phyloP scores from a whole-genome alignment of 345 rosid genomes.

The Euphorbia peplus region DNA sequence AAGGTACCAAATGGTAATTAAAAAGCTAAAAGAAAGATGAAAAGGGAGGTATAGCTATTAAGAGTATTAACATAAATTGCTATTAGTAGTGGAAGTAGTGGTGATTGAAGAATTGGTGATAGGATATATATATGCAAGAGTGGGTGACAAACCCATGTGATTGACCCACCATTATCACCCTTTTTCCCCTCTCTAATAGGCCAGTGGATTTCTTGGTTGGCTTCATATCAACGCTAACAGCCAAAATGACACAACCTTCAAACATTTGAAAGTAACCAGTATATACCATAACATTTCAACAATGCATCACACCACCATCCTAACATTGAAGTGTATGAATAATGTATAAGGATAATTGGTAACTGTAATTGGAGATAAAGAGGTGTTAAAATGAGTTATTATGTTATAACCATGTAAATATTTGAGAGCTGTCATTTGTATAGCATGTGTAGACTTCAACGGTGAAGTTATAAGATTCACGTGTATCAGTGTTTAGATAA shows the following conservation, averaged over 20 bases:
- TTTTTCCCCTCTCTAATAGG: not conserved
- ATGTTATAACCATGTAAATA: too few species aligned
- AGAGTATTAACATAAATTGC: conserved; percentile 28
- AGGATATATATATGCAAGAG: conserved; percentile 17
- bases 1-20: conserved; percentile 22
- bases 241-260: conserved; percentile 49
- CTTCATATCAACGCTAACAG: conserved; percentile 92
- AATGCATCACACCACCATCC: too few species aligned
- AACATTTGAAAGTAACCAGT: conserved; percentile 10
- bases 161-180: conserved; percentile 59
- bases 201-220: conserved; percentile 57
- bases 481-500: too few species aligned
- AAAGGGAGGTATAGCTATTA: not conserved
- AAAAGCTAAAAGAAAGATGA: conserved; percentile 13
- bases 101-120: conserved; percentile 18
- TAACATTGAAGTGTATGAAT: too few species aligned
- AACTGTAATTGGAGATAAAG: too few species aligned
- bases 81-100: conserved; percentile 12
- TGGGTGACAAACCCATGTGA: conserved; percentile 77
- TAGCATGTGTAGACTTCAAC: too few species aligned
- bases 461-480: too few species aligned
- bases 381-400: too few species aligned
- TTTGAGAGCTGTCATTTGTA: too few species aligned
- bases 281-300: too few species aligned
- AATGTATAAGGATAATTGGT: too few species aligned